Base-by-base conservation (phyloP, 495 filamentous ascomycete genomes). In the Trichoderma virens region DNA sequence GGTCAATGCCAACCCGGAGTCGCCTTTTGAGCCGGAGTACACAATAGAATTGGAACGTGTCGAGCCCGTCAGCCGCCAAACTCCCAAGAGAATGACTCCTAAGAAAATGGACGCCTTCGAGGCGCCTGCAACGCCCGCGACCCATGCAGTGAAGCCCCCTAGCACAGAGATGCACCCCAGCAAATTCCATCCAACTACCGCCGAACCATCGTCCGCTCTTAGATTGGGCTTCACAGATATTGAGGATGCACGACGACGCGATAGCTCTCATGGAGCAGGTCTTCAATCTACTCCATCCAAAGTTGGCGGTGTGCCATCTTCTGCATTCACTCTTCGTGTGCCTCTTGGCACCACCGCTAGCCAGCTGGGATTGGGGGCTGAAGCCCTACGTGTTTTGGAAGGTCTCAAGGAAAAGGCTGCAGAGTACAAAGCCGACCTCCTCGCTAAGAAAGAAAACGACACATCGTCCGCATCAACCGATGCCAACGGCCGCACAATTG, bases 101-200 rank as follows among this genome's bases (percentile, higher is more conserved):
- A 63, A 63, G 39, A 47, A 63, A 14, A n/a, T 9, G 9, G 20
- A 9, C 31, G 16, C 18, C 16, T 69, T 68, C 16, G 71, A 65
- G n/a, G 76, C 80, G 20, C 74, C 75, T 60, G 80, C 77, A 0
- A 75, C 78, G 20, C 69, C 72, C 31, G 64, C 69, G 47, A 73
- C 76, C n/a, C 78, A 77, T 13, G 74, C 81, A 9, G 65, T 79
- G 34, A 84, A 85, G 69, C 85, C 87, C 5, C 74, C 86, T 54
- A 78, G 78, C 62, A 82, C 85, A 38, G 88, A 91, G 70, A 91
- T 91, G 88, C 90, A 92, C 70, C 90, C 90, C 43, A 89, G 85
- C 81, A 88, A 88, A 71, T 83, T 80, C 34, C 88, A 89, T 61
- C 78, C 82, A 34, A 91, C 86, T 68, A 91, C 87, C 65, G 83